These are phyloP conservation scores for Musa beccarii DNA, from an alignment of 176 grass and related monocot genomes.

Conservation along the genomic window DNA sequence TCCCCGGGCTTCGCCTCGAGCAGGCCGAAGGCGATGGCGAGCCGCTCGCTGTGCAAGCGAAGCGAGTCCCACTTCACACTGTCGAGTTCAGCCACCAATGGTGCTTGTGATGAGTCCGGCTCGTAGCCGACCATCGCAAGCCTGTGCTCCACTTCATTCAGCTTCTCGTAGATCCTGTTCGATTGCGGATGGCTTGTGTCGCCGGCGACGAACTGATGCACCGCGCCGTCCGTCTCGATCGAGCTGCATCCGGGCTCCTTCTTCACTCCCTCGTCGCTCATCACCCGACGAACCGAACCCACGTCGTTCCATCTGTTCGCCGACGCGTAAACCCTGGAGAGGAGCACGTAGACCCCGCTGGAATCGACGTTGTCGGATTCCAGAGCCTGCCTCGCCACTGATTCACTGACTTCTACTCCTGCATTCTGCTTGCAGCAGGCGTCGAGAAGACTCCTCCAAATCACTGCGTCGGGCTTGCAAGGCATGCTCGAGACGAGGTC, in stretches of 20 bases:
- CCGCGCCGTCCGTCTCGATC: constrained; percentile 50
- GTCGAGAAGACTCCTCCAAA: constrained; percentile 58
- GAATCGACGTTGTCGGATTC: not conserved
- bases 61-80: constrained; percentile 35
- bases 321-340: constrained; percentile 64
- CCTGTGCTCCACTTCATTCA: constrained; percentile 37
- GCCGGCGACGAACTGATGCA: constrained; percentile 73
- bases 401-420: constrained; percentile 9
- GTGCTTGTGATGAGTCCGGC: constrained; percentile 52
- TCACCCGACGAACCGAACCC: constrained; percentile 49
- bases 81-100: constrained; percentile 35
- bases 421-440: constrained; percentile 16
- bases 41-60: constrained; percentile 60
- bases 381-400: constrained; percentile 4
- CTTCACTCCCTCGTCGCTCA: constrained; percentile 50
- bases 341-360: constrained; percentile 55
- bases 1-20: constrained; percentile 28
- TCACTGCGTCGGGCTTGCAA: constrained; percentile 57
- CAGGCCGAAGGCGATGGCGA: constrained; percentile 75
- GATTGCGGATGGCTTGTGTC: constrained; percentile 67
- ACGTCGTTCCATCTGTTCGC: constrained; percentile 79
- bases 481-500: constrained; percentile 52
- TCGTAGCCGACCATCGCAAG: constrained; percentile 45
- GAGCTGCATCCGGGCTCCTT: constrained; percentile 84
- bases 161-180: constrained; percentile 45